These are phyloP conservation scores for Rhodosporidiobolus odoratus DNA, from an alignment of 768 basidiomycete genomes.

Conservation along the genomic window DNA sequence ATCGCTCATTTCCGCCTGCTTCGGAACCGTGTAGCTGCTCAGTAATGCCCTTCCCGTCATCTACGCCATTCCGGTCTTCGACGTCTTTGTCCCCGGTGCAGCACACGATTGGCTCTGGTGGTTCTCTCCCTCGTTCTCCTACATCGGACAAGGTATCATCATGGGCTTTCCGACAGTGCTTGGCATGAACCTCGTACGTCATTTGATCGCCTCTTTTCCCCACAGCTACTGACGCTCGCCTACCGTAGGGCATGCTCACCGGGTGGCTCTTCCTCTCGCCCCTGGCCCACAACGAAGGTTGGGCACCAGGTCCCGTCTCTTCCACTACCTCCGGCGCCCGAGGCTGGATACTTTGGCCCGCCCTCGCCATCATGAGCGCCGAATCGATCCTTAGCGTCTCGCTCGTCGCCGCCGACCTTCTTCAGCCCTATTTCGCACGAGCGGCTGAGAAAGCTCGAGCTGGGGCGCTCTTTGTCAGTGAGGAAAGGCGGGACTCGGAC, in stretches of 20 bases:
- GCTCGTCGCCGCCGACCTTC: constrained; percentile 56
- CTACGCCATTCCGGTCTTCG: constrained; percentile 70
- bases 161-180: constrained; percentile 95
- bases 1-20: background rate
- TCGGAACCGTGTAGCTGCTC: constrained; percentile 54
- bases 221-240: background rate
- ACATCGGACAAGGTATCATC: constrained; percentile 76
- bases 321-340: constrained; percentile 83
- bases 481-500: constrained; percentile 59
- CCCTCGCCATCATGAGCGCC: constrained; percentile 90
- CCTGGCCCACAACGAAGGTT: constrained; percentile 68
- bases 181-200: constrained; percentile 77
- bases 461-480: constrained; percentile 79
- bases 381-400: constrained; percentile 81
- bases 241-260: constrained; percentile 76
- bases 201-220: background rate
- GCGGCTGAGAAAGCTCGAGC: constrained; percentile 91
- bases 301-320: constrained; percentile 89
- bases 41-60: constrained; percentile 86
- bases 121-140: constrained; percentile 84
- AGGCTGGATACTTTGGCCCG: constrained; percentile 92
- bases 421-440: constrained; percentile 9
- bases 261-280: constrained; percentile 95
- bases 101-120: constrained; percentile 89
- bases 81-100: constrained; percentile 66